Evolutionary conservation across 108 stramenopile genomes (phyloP).

Genomic region (Discostella pseudostelligera): DNA sequence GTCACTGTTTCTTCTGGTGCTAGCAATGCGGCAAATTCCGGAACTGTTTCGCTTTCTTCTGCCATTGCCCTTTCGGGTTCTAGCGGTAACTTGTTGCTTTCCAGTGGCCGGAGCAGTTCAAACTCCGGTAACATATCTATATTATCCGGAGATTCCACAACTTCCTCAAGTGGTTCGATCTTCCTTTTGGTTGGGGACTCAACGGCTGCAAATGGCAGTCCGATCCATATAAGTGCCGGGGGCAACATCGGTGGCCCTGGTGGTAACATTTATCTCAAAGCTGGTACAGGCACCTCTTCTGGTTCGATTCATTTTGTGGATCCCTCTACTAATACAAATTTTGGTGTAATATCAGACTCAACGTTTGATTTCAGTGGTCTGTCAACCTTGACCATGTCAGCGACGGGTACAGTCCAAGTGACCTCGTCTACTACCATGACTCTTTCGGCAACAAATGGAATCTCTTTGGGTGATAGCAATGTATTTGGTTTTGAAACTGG

Average conservation of each 20-base stretch:
- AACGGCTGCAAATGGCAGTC: too few species aligned
- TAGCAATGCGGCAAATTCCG: too few species aligned
- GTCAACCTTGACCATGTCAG: conserved; percentile 20
- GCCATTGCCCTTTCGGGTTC: too few species aligned
- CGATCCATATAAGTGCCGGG: conserved; percentile 17
- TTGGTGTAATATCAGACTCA: conserved; percentile 32
- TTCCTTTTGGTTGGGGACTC: too few species aligned
- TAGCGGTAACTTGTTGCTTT: too few species aligned
- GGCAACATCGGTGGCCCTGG: conserved; percentile 2
- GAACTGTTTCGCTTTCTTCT: too few species aligned
- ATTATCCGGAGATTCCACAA: too few species aligned
- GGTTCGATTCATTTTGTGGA: conserved; percentile 29
- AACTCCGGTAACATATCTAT: too few species aligned
- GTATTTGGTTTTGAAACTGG: conserved; percentile 37
- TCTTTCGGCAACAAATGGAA: conserved; percentile 19
- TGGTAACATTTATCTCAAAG: conserved; percentile 23
- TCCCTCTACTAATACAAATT: conserved; percentile 15
- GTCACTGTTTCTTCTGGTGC: too few species aligned
- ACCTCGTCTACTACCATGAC: conserved; percentile 18
- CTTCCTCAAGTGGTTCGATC: too few species aligned
- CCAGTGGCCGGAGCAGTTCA: too few species aligned
- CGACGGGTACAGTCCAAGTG: conserved; percentile 12
- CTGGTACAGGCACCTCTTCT: conserved; percentile 15
- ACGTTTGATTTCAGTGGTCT: conserved; percentile 31
- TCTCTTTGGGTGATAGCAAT: conserved; percentile 35